A percentile compares a stretch with the other conserved stretches of the same genome.
Evolutionary conservation across 257 asterid species (phyloP).

Genomic region (Przewalskia tangutica): DNA sequence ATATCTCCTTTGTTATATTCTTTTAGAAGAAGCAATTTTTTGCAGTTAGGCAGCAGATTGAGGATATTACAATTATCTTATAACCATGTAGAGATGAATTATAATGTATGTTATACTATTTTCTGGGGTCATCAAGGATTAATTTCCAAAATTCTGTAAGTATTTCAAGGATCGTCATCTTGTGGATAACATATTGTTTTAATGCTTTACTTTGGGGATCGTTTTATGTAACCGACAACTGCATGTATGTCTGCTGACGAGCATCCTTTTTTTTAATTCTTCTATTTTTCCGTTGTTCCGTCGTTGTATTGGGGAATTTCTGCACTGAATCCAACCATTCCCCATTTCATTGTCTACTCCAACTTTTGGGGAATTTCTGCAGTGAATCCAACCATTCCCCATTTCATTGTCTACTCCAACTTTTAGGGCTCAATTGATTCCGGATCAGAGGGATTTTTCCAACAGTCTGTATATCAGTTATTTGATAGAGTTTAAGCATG

Average conservation of each 20-base stretch:
- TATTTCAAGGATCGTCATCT: not conserved
- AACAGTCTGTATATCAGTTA: no score
- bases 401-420: no score
- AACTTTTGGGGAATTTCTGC: no score
- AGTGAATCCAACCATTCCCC: no score
- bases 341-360: no score
- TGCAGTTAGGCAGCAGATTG: constrained; percentile 4
- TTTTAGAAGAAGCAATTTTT: constrained; percentile 5
- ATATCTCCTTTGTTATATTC: constrained; percentile 6
- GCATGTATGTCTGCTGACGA: not conserved
- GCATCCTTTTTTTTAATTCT: no score
- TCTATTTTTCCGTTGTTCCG: no score
- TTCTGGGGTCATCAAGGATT: not conserved
- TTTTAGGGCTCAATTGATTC: no score
- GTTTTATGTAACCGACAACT: not conserved
- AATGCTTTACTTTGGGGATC: not conserved
- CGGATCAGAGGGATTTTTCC: no score
- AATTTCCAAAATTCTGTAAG: not conserved
- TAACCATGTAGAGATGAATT: not conserved
- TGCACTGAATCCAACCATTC: no score
- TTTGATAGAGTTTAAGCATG: no score
- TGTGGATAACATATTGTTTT: not conserved
- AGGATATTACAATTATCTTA: not conserved
- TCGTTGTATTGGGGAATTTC: no score
- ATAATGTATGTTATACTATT: not conserved